Evolutionary conservation across 73 alveolate genomes (phyloP).

Genomic region (Paraurostyla sp.): DNA sequence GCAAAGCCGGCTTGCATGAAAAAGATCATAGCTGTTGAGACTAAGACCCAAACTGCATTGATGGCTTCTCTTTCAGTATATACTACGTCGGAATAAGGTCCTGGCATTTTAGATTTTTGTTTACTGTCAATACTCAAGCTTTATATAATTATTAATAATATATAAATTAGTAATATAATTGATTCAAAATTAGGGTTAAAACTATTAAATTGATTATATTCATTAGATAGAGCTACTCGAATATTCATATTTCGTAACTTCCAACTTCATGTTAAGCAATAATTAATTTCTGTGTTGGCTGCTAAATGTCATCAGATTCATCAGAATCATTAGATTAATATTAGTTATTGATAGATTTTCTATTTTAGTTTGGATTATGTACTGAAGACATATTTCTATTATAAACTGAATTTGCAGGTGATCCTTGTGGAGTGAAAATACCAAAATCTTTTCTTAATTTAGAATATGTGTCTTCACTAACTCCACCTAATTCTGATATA

Average conservation of each 20-base stretch:
- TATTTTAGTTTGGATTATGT: neutral
- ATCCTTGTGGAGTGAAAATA: neutral
- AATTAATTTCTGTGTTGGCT: too few relatives aligned
- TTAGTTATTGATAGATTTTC: neutral
- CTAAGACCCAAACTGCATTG: conserved; percentile 71
- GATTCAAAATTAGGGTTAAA: neutral
- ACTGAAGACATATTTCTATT: conserved; percentile 29
- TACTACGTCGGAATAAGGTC: conserved; percentile 39
- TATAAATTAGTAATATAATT: too few relatives aligned
- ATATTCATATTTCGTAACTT: neutral
- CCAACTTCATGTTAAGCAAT: too few relatives aligned
- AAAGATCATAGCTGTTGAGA: conserved; percentile 75
- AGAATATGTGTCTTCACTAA: conserved; percentile 33
- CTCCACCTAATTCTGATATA: conserved; percentile 66
- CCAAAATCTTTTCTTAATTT: conserved; percentile 46
- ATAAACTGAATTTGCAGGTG: conserved; percentile 7
- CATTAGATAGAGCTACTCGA: neutral
- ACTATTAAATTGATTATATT: neutral
- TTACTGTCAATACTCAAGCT: neutral
- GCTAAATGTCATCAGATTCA: too few relatives aligned
- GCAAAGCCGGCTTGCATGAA: conserved; percentile 86
- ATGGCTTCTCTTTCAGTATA: conserved; percentile 48
- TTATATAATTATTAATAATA: neutral
- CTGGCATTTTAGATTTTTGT: neutral
- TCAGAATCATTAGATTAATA: neutral